Evolutionary conservation across 1,139 yeast species (phyloP).

Genomic region (Blastobotrys raffinosifermentans): DNA sequence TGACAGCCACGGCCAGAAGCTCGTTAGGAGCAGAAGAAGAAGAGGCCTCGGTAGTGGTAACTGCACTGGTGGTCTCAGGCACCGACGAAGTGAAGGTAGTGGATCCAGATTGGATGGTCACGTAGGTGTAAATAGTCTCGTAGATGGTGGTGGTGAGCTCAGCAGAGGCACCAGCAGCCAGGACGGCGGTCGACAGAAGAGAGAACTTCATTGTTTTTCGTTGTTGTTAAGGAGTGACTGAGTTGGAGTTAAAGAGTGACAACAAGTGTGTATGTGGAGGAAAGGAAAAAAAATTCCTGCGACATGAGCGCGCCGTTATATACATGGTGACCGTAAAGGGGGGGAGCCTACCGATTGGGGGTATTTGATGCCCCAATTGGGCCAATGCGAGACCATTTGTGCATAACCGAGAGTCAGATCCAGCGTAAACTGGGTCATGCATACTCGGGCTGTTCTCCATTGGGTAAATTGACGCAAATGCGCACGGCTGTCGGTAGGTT

Average conservation of each 20-base stretch:
- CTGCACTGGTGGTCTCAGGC: constrained; percentile 3
- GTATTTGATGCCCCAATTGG: too few relatives aligned
- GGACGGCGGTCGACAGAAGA: constrained; percentile 8
- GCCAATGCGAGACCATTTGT: constrained; percentile 1
- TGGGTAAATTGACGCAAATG: too few relatives aligned
- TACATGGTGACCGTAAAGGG: background rate
- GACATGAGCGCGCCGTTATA: constrained; percentile 1
- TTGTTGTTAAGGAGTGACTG: constrained; percentile 5
- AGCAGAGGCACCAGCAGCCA: constrained; percentile 7
- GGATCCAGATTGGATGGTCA: constrained; percentile 13
- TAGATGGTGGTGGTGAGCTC: constrained; percentile 20
- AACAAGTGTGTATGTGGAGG: constrained; percentile 1
- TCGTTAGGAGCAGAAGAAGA: too few relatives aligned
- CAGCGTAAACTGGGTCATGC: constrained; percentile 2
- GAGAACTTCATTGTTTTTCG: constrained; percentile 14
- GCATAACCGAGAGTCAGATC: constrained; percentile 2
- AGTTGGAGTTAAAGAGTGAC: constrained; percentile 4
- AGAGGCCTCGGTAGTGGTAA: too few relatives aligned
- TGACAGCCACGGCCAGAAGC: constrained; percentile 7
- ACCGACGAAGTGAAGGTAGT: constrained; percentile 5
- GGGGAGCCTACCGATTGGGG: constrained; percentile 2
- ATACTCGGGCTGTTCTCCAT: background rate
- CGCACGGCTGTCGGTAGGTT: too few relatives aligned
- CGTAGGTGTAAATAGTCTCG: constrained; percentile 22
- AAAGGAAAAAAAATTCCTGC: constrained; percentile 3